phyloP scores from a whole-genome alignment of 2,329 filamentous ascomycete species.

The Penicillium sp. region DNA sequence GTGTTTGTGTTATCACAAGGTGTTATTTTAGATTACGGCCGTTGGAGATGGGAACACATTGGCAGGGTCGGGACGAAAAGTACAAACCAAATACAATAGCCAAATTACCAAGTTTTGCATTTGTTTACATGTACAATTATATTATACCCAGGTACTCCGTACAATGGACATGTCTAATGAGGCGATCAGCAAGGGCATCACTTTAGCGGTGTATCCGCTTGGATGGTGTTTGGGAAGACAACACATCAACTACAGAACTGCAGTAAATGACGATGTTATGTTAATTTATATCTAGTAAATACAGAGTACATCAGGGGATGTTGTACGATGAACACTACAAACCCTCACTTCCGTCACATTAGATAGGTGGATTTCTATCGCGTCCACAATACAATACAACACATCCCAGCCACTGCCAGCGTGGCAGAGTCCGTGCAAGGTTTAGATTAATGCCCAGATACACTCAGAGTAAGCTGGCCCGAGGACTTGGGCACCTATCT shows the following conservation, averaged over 20 bases:
- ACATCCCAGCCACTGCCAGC: conserved; percentile 14
- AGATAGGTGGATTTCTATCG: not conserved
- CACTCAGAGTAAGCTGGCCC: not conserved
- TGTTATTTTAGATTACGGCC: not conserved
- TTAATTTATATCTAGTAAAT: not conserved
- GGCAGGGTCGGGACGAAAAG: not conserved
- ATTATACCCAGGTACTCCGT: too few species aligned
- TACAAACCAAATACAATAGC: not conserved
- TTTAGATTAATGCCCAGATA: not conserved
- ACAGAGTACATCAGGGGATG: not conserved
- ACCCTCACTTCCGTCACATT: not conserved
- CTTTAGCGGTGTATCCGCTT: not conserved
- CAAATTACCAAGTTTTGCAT: not conserved
- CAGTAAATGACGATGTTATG: not conserved
- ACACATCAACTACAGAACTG: not conserved
- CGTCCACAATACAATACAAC: not conserved
- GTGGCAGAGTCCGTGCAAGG: conserved; percentile 16
- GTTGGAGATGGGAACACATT: not conserved
- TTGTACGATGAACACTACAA: not conserved
- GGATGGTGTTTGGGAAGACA: not conserved
- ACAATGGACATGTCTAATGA: not conserved
- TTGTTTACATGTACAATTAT: not conserved
- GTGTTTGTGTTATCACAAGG: not conserved
- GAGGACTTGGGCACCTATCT: conserved; percentile 8
- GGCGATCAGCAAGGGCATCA: not conserved